Evolutionary conservation across 2,329 filamentous ascomycete species (phyloP).

Genomic region (Sporothrix humicola): DNA sequence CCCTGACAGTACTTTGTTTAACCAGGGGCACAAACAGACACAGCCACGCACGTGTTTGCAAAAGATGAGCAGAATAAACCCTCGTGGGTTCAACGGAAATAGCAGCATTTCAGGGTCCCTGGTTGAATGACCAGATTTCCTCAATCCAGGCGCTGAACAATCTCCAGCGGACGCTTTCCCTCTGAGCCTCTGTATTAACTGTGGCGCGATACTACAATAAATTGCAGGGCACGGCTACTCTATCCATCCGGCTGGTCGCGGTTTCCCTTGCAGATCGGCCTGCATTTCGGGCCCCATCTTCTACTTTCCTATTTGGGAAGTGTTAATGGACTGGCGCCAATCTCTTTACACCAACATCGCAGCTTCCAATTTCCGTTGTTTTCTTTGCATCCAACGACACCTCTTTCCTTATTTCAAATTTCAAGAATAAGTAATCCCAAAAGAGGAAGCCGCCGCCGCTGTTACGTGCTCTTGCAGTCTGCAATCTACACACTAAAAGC

Average conservation of each 20-base stretch:
- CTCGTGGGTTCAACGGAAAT: constrained; percentile 5
- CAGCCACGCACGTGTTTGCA: constrained; percentile 6
- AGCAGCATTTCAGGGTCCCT: constrained; percentile 7
- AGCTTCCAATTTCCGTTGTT: constrained; percentile 13
- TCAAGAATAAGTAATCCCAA: not conserved
- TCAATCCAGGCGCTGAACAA: no score
- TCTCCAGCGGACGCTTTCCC: not conserved
- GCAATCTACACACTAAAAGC: not conserved
- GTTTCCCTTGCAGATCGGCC: constrained; percentile 5
- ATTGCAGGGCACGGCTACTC: not conserved
- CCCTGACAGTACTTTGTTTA: not conserved
- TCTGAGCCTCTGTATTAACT: not conserved
- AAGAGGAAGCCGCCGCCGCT: constrained; percentile 7
- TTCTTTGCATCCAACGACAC: not conserved
- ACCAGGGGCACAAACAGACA: not conserved
- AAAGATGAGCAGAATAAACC: not conserved
- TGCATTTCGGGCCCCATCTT: not conserved
- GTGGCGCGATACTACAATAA: not conserved
- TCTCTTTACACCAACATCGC: not conserved
- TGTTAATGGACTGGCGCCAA: constrained; percentile 20
- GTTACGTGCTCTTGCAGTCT: not conserved
- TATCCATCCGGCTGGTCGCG: constrained; percentile 1
- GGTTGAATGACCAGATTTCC: not conserved
- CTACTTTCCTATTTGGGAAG: constrained; percentile 32
- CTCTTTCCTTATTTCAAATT: constrained; percentile 1